Evolutionary conservation across 164 flowering plant species (phyloP).

Genomic region (Aristolochia fimbriata): DNA sequence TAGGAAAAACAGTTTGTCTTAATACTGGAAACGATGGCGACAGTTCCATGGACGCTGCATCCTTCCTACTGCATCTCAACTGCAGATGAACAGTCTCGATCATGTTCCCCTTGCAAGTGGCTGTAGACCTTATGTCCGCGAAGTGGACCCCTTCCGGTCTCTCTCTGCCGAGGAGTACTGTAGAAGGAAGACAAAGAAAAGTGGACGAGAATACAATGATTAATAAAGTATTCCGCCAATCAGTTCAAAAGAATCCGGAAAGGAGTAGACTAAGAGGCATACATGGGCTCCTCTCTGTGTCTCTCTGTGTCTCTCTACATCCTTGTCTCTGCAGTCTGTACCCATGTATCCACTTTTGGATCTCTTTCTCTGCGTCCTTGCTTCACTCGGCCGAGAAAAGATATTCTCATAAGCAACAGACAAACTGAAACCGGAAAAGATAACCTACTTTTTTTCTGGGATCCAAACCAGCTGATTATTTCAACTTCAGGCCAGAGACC

Average conservation of each 20-base stretch:
- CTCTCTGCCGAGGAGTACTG: too few relatives aligned
- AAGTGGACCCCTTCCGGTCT: too few relatives aligned
- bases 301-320: not conserved
- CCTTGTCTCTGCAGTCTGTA: not conserved
- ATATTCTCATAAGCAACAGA: conserved; percentile 6
- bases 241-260: not conserved
- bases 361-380: conserved; percentile 3
- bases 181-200: too few relatives aligned
- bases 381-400: not conserved
- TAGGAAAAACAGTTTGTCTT: too few relatives aligned
- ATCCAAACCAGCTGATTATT: conserved; percentile 1
- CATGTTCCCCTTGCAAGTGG: too few relatives aligned
- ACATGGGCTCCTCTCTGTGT: not conserved
- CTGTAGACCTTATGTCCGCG: too few relatives aligned
- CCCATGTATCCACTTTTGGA: conserved; percentile 2
- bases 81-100: too few relatives aligned
- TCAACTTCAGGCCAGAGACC: not conserved
- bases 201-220: not conserved
- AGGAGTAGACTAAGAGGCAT: conserved; percentile 1
- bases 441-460: conserved; percentile 2
- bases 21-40: too few relatives aligned
- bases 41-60: too few relatives aligned
- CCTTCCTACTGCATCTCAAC: too few relatives aligned
- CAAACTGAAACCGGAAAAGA: conserved; percentile 7
- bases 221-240: conserved; percentile 5